phyloP scores from a whole-genome alignment of 176 grass and related monocot genomes.

The Cocos nucifera region DNA sequence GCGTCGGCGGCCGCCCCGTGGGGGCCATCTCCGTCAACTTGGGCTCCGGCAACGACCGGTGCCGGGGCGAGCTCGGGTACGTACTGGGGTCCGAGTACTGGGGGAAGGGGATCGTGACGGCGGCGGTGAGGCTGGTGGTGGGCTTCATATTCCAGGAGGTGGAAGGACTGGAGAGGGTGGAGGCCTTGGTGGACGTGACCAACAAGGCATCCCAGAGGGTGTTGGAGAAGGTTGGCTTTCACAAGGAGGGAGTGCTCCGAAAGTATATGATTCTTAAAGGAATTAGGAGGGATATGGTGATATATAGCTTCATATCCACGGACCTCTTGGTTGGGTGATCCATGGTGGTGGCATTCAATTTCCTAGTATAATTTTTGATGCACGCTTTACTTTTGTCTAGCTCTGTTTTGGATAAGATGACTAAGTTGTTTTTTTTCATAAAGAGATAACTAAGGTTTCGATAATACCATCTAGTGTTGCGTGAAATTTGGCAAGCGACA shows the following conservation, averaged over 20 bases:
- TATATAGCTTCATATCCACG: conserved; percentile 55
- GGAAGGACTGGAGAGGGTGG: conserved; percentile 49
- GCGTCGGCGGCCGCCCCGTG: conserved; percentile 35
- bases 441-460: too few species aligned
- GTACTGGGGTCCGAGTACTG: conserved; percentile 51
- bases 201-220: conserved; percentile 69
- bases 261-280: conserved; percentile 34
- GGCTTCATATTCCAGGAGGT: conserved; percentile 30
- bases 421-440: too few species aligned
- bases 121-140: conserved; percentile 35
- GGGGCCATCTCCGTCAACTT: conserved; percentile 52
- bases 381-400: too few species aligned
- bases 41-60: conserved; percentile 18
- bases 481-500: too few species aligned
- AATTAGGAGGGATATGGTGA: conserved; percentile 24
- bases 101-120: conserved; percentile 50
- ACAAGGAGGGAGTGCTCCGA: conserved; percentile 55
- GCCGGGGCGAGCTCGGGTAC: conserved; percentile 60
- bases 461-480: too few species aligned
- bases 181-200: conserved; percentile 52
- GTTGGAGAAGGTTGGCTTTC: conserved; percentile 78
- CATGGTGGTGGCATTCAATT: too few species aligned
- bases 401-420: too few species aligned
- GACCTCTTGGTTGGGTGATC: conserved; percentile 6
- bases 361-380: too few species aligned